Evolutionary conservation across 371 early-diverging fungal species (phyloP).

Genomic region (Mucor ambiguus): DNA sequence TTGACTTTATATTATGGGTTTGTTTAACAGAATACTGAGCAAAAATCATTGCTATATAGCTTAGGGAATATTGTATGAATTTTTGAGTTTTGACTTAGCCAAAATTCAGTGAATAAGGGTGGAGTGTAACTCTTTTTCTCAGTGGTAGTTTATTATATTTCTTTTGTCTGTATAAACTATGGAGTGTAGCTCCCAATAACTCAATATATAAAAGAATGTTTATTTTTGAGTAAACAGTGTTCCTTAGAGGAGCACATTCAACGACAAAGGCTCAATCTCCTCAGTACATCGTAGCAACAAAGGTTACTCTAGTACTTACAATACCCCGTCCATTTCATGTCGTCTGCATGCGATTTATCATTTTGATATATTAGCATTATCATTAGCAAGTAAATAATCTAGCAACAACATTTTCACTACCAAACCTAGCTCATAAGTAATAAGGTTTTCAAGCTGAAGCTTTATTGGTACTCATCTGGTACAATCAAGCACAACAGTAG

Average conservation of each 20-base stretch:
- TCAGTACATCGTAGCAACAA: constrained; percentile 25
- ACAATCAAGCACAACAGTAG: not conserved
- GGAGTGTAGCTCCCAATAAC: too few species aligned
- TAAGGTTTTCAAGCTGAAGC: constrained; percentile 17
- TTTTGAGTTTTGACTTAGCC: too few species aligned
- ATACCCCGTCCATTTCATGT: constrained; percentile 21
- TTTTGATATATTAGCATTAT: constrained; percentile 11
- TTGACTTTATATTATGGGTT: too few species aligned
- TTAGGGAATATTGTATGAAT: too few species aligned
- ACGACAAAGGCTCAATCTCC: constrained; percentile 29
- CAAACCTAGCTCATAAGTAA: not conserved
- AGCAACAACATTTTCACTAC: constrained; percentile 11
- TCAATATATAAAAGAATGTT: too few species aligned
- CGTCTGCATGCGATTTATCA: constrained; percentile 18
- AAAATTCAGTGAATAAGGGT: too few species aligned
- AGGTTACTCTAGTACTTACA: constrained; percentile 24
- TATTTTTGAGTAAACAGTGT: not conserved
- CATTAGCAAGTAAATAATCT: constrained; percentile 6
- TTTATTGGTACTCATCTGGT: constrained; percentile 7
- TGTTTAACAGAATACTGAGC: too few species aligned
- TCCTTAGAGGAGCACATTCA: constrained; percentile 18
- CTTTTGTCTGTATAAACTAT: too few species aligned
- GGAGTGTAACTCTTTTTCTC: too few species aligned
- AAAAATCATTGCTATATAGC: too few species aligned
- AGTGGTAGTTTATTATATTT: too few species aligned